These are phyloP conservation scores for Cystobasidium slooffiae DNA, from an alignment of 1,284 basidiomycete species.

Conservation along the genomic window DNA sequence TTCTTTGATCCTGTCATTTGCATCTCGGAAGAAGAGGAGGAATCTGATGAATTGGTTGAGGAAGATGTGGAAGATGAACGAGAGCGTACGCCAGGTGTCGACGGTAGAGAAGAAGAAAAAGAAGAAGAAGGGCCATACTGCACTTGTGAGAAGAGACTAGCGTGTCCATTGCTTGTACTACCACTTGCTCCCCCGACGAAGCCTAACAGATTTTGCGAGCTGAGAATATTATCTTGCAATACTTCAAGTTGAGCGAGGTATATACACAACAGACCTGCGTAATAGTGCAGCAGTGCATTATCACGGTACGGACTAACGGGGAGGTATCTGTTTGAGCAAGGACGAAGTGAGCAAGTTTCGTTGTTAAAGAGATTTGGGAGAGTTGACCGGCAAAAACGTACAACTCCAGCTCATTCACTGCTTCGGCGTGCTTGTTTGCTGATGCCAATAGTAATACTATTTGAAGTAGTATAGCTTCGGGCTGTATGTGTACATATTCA, in stretches of 20 bases:
- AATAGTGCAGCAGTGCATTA: constrained; percentile 74
- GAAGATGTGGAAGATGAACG: constrained; percentile 35
- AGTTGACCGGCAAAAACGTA: constrained; percentile 58
- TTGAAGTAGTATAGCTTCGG: constrained; percentile 73
- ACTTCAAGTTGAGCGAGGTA: constrained; percentile 57
- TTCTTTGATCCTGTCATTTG: neutral
- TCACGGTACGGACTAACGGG: constrained; percentile 82
- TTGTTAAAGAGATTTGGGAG: neutral
- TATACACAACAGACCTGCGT: constrained; percentile 75
- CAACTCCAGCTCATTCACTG: constrained; percentile 82
- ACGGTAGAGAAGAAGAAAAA: too few species aligned
- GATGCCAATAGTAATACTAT: constrained; percentile 70
- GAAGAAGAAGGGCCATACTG: too few species aligned
- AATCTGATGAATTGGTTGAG: neutral
- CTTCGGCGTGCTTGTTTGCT: constrained; percentile 66
- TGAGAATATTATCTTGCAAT: constrained; percentile 2
- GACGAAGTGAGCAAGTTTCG: neutral
- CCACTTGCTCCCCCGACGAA: neutral
- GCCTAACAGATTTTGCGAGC: neutral
- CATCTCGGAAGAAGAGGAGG: neutral
- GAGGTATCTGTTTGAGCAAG: constrained; percentile 66
- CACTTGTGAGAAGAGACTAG: too few species aligned
- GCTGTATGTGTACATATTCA: constrained; percentile 64
- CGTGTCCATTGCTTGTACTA: too few species aligned
- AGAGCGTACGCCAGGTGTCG: neutral